phyloP scores from a whole-genome alignment of 129 eudicot genomes.

The Centrapalus pauciflorus region DNA sequence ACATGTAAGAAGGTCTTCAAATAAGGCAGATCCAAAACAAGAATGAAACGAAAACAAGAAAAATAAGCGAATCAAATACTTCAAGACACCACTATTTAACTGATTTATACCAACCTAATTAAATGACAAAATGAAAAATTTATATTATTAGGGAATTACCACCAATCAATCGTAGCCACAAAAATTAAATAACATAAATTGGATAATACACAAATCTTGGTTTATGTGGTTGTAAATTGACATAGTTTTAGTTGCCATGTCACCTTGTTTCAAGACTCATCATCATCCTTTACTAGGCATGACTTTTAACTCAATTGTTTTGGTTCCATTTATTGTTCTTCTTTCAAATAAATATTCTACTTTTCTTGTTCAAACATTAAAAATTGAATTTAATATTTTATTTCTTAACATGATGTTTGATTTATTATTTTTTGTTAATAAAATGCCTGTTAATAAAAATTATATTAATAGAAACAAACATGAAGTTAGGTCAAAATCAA shows the following conservation, averaged over 20 bases:
- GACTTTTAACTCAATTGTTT: constrained; percentile 13
- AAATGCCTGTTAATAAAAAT: too few species aligned
- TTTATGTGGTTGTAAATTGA: constrained; percentile 3
- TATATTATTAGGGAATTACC: background rate
- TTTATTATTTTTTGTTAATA: too few species aligned
- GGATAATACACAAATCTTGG: background rate
- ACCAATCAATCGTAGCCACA: constrained; percentile 11
- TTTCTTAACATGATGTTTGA: too few species aligned
- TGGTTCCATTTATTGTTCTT: constrained; percentile 2
- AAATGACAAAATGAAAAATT: background rate
- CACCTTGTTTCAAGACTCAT: background rate
- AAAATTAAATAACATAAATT: background rate
- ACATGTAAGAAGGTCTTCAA: background rate
- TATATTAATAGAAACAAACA: too few species aligned
- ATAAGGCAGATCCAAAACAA: background rate
- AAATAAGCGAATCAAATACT: too few species aligned
- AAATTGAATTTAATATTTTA: too few species aligned
- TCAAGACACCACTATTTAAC: too few species aligned
- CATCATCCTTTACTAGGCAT: background rate
- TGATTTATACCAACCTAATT: background rate
- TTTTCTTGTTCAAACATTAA: too few species aligned
- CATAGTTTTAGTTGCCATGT: constrained; percentile 9
- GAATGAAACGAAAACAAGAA: background rate
- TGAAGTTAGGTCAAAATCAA: too few species aligned
- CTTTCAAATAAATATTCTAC: too few species aligned